A percentile compares a stretch with the other conserved stretches of the same genome.
Conservation (phyloP, 2,329 filamentous ascomycete genomes). For the Xylariaceae sp. region DNA sequence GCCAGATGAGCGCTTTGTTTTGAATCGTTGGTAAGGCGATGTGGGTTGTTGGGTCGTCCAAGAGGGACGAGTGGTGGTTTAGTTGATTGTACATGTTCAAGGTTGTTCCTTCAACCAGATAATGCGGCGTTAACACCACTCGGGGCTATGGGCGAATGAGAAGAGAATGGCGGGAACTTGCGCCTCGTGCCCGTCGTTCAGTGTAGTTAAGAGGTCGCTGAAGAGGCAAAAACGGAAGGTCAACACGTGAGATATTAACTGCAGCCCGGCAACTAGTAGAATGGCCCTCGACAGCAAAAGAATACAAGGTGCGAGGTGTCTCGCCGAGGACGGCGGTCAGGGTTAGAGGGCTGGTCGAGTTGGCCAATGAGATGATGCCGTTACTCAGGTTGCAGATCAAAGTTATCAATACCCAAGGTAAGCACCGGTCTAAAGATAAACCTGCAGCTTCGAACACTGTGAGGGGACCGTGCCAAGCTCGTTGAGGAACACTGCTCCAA, state of each 20-base stretch:
- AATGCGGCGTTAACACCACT: no score
- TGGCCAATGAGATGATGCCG: no score
- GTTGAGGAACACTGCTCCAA: not conserved
- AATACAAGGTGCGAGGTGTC: not conserved
- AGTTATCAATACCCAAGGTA: conserved; percentile 26
- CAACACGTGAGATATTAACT: not conserved
- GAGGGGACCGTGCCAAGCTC: conserved; percentile 19
- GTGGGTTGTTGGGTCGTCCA: no score
- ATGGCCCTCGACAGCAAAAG: no score
- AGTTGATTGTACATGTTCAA: no score
- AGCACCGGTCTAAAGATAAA: conserved; percentile 26
- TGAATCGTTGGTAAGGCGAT: no score
- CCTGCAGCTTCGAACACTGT: conserved; percentile 28
- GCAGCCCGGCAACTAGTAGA: not conserved
- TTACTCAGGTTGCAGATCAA: no score
- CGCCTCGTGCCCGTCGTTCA: not conserved
- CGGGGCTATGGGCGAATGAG: no score
- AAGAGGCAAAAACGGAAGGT: not conserved
- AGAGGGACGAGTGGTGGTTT: no score
- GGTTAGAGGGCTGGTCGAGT: not conserved
- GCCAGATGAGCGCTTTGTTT: no score
- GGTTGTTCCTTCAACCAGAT: no score
- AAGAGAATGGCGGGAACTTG: no score
- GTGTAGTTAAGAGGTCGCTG: not conserved
- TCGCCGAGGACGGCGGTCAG: conserved; percentile 1